Evolutionary conservation across 2,329 filamentous ascomycete genomes (phyloP).

Genomic region (Paecilomyces niveus): DNA sequence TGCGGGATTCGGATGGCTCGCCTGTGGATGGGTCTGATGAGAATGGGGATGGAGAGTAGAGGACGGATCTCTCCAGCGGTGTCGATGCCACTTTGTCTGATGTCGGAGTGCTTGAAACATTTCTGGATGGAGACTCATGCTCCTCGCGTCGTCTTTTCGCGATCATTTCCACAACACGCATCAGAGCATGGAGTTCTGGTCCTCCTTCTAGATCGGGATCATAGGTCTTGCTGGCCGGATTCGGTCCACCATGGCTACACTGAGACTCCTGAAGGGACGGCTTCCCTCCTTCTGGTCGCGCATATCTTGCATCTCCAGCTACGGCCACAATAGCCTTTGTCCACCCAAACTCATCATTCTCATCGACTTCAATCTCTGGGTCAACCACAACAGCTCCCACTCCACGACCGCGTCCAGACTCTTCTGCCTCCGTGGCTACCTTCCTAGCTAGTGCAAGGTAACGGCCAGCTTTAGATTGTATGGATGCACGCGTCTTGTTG

Average conservation of each 20-base stretch:
- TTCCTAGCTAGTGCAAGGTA: slow-evolving; percentile 34
- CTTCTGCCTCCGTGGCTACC: slow-evolving; percentile 31
- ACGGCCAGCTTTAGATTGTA: slow-evolving; percentile 29
- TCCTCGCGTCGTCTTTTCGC: slow-evolving; percentile 32
- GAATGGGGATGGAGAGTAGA: slow-evolving; percentile 32
- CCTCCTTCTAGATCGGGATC: slow-evolving; percentile 33
- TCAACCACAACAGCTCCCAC: slow-evolving; percentile 42
- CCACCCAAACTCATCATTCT: slow-evolving; percentile 19
- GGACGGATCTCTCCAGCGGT: slow-evolving; percentile 26
- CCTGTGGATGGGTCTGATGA: background rate
- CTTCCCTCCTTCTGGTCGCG: slow-evolving; percentile 19
- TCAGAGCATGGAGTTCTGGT: slow-evolving; percentile 40
- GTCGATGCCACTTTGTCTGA: slow-evolving; percentile 32
- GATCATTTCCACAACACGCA: slow-evolving; percentile 38
- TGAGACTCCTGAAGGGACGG: slow-evolving; percentile 14
- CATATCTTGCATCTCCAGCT: slow-evolving; percentile 38
- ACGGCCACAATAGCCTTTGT: slow-evolving; percentile 36
- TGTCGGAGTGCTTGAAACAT: background rate
- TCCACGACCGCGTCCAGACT: slow-evolving; percentile 28
- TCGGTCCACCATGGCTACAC: slow-evolving; percentile 13
- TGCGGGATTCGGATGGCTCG: slow-evolving; percentile 47
- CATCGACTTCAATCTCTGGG: slow-evolving; percentile 25
- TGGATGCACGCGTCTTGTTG: slow-evolving; percentile 22
- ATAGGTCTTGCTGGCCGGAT: slow-evolving; percentile 17
- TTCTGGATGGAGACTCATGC: background rate